Percentiles rank a stretch among this genome's conserved stretches.
Evolutionary conservation across 768 basidiomycete genomes (phyloP).

Genomic region (Brasilioporus rufonigricans): DNA sequence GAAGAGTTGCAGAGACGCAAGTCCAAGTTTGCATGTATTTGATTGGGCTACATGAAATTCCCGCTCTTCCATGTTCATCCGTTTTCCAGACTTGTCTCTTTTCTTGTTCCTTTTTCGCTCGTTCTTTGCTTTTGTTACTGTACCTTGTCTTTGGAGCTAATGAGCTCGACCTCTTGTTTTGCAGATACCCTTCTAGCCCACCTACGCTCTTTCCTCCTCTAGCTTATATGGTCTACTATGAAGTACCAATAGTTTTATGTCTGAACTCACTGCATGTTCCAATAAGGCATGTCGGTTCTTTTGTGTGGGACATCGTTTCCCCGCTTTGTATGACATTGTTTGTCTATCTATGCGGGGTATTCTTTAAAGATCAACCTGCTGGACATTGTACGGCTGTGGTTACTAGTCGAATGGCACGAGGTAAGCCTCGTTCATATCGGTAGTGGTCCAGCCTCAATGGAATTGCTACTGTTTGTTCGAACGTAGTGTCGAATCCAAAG

Average conservation of each 20-base stretch:
- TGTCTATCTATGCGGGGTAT: no score
- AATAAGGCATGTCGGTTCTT: constrained; percentile 13
- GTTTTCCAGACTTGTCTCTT: constrained; percentile 2
- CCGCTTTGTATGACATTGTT: not conserved
- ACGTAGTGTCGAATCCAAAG: no score
- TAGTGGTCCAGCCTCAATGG: not conserved
- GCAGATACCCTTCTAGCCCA: constrained; percentile 29
- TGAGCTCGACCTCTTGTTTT: constrained; percentile 24
- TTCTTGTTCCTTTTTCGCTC: constrained; percentile 10
- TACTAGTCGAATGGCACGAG: no score
- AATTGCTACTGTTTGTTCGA: no score
- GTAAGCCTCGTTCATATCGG: not conserved
- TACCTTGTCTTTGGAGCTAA: constrained; percentile 28
- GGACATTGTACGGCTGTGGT: no score
- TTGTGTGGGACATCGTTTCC: not conserved
- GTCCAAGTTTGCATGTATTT: constrained; percentile 91
- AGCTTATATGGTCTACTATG: constrained; percentile 37
- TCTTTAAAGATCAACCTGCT: not conserved
- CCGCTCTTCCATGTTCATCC: constrained; percentile 4
- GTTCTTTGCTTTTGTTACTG: constrained; percentile 29
- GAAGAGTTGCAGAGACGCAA: constrained; percentile 82
- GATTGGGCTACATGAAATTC: constrained; percentile 23
- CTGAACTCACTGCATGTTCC: constrained; percentile 21
- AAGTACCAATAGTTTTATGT: constrained; percentile 23
- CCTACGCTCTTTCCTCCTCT: constrained; percentile 19